Percentiles rank a stretch among this genome's conserved stretches.
These are phyloP conservation scores for Corniculantispora saksenae DNA, from an alignment of 2,329 filamentous ascomycete species.

Conservation along the genomic window DNA sequence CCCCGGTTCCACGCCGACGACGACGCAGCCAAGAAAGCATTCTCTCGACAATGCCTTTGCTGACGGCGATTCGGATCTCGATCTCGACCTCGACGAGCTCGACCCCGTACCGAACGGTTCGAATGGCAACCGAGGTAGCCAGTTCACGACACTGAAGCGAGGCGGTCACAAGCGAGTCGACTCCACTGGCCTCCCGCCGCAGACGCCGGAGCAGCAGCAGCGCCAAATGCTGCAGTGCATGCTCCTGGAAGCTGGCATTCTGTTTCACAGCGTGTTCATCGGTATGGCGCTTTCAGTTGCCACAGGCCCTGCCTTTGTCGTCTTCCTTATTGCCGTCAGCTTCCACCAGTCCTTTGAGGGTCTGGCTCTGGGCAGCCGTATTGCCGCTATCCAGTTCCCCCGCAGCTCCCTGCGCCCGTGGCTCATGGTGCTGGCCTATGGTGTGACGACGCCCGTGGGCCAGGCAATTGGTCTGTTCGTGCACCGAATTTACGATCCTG, in stretches of 20 bases:
- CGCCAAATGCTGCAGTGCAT: conserved; percentile 75
- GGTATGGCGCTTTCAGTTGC: conserved; percentile 84
- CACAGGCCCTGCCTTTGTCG: conserved; percentile 75
- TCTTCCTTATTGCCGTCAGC: conserved; percentile 77
- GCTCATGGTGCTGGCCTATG: conserved; percentile 79
- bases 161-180: conserved; percentile 22
- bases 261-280: conserved; percentile 85
- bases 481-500: conserved; percentile 78
- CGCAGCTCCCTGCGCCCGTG: conserved; percentile 73
- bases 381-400: conserved; percentile 80
- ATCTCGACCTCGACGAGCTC: conserved; percentile 63
- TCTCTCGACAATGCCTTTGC: conserved; percentile 35
- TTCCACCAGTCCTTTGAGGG: conserved; percentile 91
- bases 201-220: conserved; percentile 59
- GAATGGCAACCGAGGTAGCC: conserved; percentile 28
- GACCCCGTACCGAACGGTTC: conserved; percentile 39
- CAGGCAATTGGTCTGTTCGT: conserved; percentile 79
- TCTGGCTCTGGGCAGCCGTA: conserved; percentile 80
- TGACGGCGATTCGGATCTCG: conserved; percentile 57
- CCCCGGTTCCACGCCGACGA: conserved; percentile 52
- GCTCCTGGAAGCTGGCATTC: conserved; percentile 77
- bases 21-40: conserved; percentile 27
- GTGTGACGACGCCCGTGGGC: conserved; percentile 76
- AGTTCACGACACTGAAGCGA: conserved; percentile 37
- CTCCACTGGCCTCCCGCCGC: conserved; percentile 29